Conservation (phyloP, 257 asterid species). For the Capsicum pubescens region DNA sequence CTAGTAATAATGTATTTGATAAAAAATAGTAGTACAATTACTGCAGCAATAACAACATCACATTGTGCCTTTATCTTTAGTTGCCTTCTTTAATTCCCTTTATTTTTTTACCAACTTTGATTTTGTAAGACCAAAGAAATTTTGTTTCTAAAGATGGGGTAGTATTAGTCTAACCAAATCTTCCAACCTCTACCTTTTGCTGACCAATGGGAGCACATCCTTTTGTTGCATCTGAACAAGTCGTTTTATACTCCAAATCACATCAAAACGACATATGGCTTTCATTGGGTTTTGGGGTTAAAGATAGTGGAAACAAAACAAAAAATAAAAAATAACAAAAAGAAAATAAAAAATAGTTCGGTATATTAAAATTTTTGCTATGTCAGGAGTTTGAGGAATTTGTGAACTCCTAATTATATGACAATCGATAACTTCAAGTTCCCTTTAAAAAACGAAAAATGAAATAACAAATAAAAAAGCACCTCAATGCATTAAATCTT, state of each 20-base stretch:
- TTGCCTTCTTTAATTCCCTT: constrained; percentile 43
- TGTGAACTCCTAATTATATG: too few species aligned
- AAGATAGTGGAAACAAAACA: constrained; percentile 46
- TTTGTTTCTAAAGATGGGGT: constrained; percentile 40
- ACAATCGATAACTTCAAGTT: too few species aligned
- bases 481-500: too few species aligned
- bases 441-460: too few species aligned
- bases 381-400: too few species aligned
- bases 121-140: constrained; percentile 38
- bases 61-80: constrained; percentile 42
- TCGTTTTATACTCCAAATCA: constrained; percentile 48
- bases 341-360: too few species aligned
- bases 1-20: background rate
- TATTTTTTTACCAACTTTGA: constrained; percentile 32
- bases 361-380: too few species aligned
- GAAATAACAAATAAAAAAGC: too few species aligned
- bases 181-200: constrained; percentile 43
- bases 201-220: constrained; percentile 52
- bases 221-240: constrained; percentile 47
- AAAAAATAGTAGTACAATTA: background rate
- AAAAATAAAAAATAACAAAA: too few species aligned
- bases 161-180: constrained; percentile 50
- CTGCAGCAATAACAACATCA: constrained; percentile 29
- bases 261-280: constrained; percentile 58
- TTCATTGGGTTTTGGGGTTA: constrained; percentile 44